These are phyloP conservation scores for Rubroboletus satanas DNA, from an alignment of 768 basidiomycete species.

Conservation along the genomic window DNA sequence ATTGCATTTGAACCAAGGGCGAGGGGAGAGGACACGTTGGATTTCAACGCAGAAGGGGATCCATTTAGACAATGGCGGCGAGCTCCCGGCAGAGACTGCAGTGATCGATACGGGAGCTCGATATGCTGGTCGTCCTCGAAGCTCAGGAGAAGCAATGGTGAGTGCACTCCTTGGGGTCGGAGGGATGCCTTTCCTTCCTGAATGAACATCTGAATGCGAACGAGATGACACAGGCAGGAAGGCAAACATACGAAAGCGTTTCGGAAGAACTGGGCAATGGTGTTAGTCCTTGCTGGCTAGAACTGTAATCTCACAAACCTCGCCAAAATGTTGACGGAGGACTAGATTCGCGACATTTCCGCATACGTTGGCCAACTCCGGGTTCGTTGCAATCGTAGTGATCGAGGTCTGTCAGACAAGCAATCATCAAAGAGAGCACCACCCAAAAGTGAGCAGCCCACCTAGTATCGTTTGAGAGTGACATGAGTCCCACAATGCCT, in stretches of 20 bases:
- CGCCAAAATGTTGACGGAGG: background rate
- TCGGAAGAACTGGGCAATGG: background rate
- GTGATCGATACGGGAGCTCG: slow-evolving; percentile 10
- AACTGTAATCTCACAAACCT: slow-evolving; percentile 10
- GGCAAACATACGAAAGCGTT: slow-evolving; percentile 7
- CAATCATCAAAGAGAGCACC: background rate
- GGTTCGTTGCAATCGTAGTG: slow-evolving; percentile 27
- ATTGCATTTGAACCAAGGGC: slow-evolving; percentile 13
- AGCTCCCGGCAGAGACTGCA: slow-evolving; percentile 17
- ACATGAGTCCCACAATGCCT: slow-evolving; percentile 31
- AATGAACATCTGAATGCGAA: background rate
- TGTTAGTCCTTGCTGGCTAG: background rate
- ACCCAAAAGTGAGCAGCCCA: background rate
- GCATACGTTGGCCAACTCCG: background rate
- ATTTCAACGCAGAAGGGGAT: slow-evolving; percentile 5
- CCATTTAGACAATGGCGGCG: slow-evolving; percentile 12
- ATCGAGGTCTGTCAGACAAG: slow-evolving; percentile 21
- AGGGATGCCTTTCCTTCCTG: background rate
- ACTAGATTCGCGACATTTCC: background rate
- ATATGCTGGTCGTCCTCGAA: slow-evolving; percentile 11
- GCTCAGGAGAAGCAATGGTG: background rate
- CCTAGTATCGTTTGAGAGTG: slow-evolving; percentile 31
- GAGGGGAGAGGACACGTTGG: slow-evolving; percentile 22
- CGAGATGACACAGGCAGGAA: background rate
- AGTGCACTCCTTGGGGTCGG: background rate